phyloP scores from a whole-genome alignment of 2,329 filamentous ascomycete genomes.

The Elsinoe ampelina region DNA sequence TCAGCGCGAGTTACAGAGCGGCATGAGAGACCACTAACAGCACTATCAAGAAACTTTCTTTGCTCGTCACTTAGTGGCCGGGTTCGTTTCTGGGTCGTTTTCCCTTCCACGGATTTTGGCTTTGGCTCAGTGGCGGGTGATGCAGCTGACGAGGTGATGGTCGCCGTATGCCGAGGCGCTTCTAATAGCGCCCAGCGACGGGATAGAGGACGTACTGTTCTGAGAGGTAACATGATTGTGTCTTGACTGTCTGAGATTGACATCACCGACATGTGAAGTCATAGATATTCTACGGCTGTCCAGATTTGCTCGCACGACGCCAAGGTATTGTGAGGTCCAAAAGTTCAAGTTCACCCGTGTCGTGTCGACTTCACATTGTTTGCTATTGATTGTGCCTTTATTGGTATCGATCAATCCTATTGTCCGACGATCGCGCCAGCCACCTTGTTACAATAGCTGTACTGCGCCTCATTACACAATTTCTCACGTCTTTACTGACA shows the following conservation, averaged over 20 bases:
- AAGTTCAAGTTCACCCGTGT: not conserved
- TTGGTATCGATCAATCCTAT: conserved; percentile 9
- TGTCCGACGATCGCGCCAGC: conserved; percentile 4
- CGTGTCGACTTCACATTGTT: not conserved
- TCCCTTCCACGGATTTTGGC: conserved; percentile 2
- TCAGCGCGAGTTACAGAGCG: no score
- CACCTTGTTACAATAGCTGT: not conserved
- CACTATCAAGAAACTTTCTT: conserved; percentile 64
- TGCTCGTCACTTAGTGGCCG: conserved; percentile 56
- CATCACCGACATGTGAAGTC: not conserved
- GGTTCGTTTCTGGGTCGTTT: conserved; percentile 15
- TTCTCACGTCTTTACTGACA: conserved; percentile 1
- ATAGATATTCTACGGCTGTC: not conserved
- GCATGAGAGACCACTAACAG: conserved; percentile 39
- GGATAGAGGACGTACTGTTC: not conserved
- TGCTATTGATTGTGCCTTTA: conserved; percentile 11
- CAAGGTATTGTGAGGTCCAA: not conserved
- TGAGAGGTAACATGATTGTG: not conserved
- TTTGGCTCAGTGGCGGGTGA: conserved; percentile 18
- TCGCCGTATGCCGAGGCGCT: not conserved
- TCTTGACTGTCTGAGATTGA: not conserved
- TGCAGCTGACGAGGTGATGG: conserved; percentile 16
- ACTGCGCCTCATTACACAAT: not conserved
- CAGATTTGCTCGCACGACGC: not conserved
- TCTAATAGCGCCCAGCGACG: not conserved